Evolutionary conservation across 352 stramenopile species (phyloP).

Genomic region (Pythium rishiriense): DNA sequence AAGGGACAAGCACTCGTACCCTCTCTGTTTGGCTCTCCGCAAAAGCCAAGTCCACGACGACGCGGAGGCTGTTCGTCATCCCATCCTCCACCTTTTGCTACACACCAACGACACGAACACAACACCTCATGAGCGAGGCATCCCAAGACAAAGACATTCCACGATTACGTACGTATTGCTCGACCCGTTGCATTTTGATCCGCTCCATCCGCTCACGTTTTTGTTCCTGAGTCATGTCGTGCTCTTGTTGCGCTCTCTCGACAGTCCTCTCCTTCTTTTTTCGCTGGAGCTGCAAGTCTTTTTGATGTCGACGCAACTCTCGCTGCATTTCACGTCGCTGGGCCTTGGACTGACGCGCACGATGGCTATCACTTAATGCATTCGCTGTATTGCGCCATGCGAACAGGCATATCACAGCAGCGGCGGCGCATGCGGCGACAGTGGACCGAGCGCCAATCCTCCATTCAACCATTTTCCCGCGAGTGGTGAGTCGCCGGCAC

Average conservation of each 20-base stretch:
- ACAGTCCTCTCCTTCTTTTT: slow-evolving; percentile 13
- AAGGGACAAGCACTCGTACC: slow-evolving; percentile 26
- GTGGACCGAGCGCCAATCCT: neutral
- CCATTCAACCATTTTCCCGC: slow-evolving; percentile 7
- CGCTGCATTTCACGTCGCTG: slow-evolving; percentile 20
- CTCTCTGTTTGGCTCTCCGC: slow-evolving; percentile 41
- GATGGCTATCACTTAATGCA: neutral
- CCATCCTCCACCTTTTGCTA: slow-evolving; percentile 76
- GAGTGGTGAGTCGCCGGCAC: neutral
- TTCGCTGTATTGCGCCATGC: neutral
- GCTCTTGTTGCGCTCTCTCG: slow-evolving; percentile 4
- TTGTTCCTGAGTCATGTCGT: slow-evolving; percentile 42
- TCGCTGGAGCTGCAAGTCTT: slow-evolving; percentile 13
- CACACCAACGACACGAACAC: neutral
- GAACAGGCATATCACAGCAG: slow-evolving; percentile 5
- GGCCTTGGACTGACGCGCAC: neutral
- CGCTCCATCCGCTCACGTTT: slow-evolving; percentile 49
- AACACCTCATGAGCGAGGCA: neutral
- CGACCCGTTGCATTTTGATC: slow-evolving; percentile 71
- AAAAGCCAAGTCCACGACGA: slow-evolving; percentile 75
- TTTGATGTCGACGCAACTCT: slow-evolving; percentile 14
- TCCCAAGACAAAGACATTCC: neutral
- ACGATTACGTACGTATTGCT: slow-evolving; percentile 61
- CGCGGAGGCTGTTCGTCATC: slow-evolving; percentile 38
- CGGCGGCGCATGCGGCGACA: neutral